Evolutionary conservation across 2,329 filamentous ascomycete species (phyloP).

Genomic region (Stromatinia cepivora): DNA sequence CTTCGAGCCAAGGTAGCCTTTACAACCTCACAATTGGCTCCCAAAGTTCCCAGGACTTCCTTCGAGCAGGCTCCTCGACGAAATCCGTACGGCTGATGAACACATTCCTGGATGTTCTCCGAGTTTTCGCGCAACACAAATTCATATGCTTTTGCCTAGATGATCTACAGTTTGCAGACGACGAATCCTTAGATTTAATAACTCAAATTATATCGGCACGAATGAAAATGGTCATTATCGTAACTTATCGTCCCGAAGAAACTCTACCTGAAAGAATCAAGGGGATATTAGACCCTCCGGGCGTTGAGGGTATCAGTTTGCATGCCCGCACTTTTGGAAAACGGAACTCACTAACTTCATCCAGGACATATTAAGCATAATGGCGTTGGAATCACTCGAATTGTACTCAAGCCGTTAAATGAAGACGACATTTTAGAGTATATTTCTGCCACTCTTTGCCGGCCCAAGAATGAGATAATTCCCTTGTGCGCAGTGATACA

Average conservation of each 20-base stretch:
- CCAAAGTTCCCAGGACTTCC: slow-evolving; percentile 59
- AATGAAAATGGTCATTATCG: slow-evolving; percentile 70
- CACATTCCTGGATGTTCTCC: slow-evolving; percentile 81
- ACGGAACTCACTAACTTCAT: slow-evolving; percentile 32
- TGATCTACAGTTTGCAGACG: slow-evolving; percentile 87
- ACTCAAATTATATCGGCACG: slow-evolving; percentile 75
- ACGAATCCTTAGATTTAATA: slow-evolving; percentile 82
- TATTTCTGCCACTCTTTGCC: slow-evolving; percentile 77
- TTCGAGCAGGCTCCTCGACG: slow-evolving; percentile 57
- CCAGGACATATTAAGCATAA: slow-evolving; percentile 42
- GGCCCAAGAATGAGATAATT: slow-evolving; percentile 68
- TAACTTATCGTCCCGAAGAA: slow-evolving; percentile 73
- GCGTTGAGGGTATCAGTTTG: slow-evolving; percentile 52
- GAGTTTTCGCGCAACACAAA: slow-evolving; percentile 78
- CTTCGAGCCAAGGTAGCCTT: slow-evolving; percentile 32
- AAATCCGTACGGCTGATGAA: slow-evolving; percentile 78
- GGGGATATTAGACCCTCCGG: slow-evolving; percentile 54
- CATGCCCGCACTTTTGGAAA: slow-evolving; percentile 28
- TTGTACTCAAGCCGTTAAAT: slow-evolving; percentile 70
- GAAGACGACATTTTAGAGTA: slow-evolving; percentile 82
- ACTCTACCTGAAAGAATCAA: slow-evolving; percentile 57
- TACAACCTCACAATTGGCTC: slow-evolving; percentile 42
- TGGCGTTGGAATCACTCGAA: slow-evolving; percentile 62
- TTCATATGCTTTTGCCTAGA: slow-evolving; percentile 78
- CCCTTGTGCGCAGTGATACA: slow-evolving; percentile 82